Percentiles rank a stretch among this genome's conserved stretches.
Conservation (phyloP, 305 asterid genomes). For the Fraxinus ornus region DNA sequence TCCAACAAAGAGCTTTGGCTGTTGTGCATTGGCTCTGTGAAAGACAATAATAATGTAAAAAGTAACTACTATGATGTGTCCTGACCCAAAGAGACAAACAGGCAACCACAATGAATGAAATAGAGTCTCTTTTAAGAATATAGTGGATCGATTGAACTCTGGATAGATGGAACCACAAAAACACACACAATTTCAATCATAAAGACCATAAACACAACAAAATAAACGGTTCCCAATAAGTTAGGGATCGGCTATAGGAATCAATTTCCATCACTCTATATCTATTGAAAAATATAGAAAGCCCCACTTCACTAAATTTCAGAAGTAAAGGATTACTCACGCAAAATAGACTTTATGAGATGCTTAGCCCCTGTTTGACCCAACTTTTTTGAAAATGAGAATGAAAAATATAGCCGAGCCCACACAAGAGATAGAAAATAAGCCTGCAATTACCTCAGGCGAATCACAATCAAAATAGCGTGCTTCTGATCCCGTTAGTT, state of each 20-base stretch:
- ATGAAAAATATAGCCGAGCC: too few relatives aligned
- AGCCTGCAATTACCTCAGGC: conserved; percentile 53
- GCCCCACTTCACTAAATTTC: background rate
- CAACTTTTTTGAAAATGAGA: too few relatives aligned
- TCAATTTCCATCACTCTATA: background rate
- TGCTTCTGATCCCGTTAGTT: background rate
- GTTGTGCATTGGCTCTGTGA: conserved; percentile 54
- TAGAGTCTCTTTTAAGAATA: background rate
- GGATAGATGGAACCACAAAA: background rate
- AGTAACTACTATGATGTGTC: background rate
- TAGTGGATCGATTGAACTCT: background rate
- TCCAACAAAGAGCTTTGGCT: conserved; percentile 49
- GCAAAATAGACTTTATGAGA: background rate
- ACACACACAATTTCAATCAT: background rate
- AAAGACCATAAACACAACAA: background rate
- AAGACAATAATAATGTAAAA: conserved; percentile 6
- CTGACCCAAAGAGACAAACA: background rate
- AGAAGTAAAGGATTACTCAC: background rate
- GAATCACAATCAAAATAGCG: conserved; percentile 49
- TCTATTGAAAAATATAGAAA: background rate
- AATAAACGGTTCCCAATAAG: background rate
- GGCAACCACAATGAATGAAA: background rate
- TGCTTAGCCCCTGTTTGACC: background rate
- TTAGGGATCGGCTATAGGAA: background rate
- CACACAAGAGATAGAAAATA: too few relatives aligned